Base-by-base conservation (phyloP, 2,329 filamentous ascomycete species). In the Nothophoma quercina region DNA sequence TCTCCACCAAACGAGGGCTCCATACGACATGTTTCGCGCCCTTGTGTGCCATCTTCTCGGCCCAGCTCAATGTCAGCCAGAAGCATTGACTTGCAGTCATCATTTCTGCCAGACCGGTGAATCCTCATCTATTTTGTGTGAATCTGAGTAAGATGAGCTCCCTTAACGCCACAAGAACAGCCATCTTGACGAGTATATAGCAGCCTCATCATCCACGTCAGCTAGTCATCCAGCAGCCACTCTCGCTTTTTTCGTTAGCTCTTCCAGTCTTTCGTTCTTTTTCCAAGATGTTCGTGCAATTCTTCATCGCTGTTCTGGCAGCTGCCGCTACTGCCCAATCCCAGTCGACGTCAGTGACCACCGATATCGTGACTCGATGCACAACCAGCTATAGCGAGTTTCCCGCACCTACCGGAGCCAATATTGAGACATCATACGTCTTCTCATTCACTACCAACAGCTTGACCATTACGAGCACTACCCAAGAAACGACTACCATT, bases 251-350 rank as follows among this genome's bases (percentile, higher is more conserved):
- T 51, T 40, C 32, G 7, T 42, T 36, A 15, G 32, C 42, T 56
- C 35, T 50, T 51, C 50, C 45, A 53, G 51, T 54, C 47, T 18
- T 44, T 59, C 41, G 50, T 47, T 36, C 19, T 16, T 42, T 15
- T 21, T 34, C 51, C 44, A 60, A 32, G 33, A 67, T 69, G 66
- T 43, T 63, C 33, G 7, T 56, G 25, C 42, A 57, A 7, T 38
- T 53, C 9, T 16, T 65, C 25, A 30, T 65, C 26, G 57, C 60
- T 43, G 55, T 49, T 21, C 40, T 67, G 34, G 60, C 64, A 49
- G 61, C 56, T 18, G n/a, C 56, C 19, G 48, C 59, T n/a, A 34
- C 49, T 26, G 55, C 59, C 16, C 39, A 49, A 16, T 56, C 55
- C 30, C 48, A 56, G n/a, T n/a, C n/a, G n/a, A n/a, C n/a, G n/a